These are phyloP conservation scores for Coelastrella sp. DNA, from an alignment of 139 green algal species.

Conservation along the genomic window DNA sequence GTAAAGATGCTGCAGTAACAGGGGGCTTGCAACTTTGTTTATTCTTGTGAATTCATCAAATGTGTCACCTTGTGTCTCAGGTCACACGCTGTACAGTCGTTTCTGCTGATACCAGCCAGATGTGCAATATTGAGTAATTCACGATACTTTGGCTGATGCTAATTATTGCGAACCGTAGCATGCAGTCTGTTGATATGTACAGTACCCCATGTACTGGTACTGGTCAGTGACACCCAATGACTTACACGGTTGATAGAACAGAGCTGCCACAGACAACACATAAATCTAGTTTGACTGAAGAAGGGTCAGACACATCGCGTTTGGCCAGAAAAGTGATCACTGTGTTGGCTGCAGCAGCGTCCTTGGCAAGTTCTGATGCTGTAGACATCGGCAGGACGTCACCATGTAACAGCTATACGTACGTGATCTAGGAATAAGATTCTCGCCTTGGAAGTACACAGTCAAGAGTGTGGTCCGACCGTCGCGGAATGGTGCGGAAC, in stretches of 20 bases:
- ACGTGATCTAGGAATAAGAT: background rate
- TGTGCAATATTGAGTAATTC: too few species aligned
- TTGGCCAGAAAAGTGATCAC: slow-evolving; percentile 2
- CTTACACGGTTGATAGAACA: slow-evolving; percentile 35
- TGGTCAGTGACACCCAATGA: too few species aligned
- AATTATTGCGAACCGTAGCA: too few species aligned
- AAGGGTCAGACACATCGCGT: background rate
- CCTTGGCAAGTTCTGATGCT: background rate
- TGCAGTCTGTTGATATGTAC: too few species aligned
- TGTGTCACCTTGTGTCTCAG: too few species aligned
- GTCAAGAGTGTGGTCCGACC: background rate
- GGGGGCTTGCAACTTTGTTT: too few species aligned
- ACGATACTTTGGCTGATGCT: too few species aligned
- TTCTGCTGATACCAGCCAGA: too few species aligned
- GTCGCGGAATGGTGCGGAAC: background rate
- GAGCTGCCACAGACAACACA: slow-evolving; percentile 40
- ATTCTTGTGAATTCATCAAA: too few species aligned
- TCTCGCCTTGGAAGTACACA: background rate
- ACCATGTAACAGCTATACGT: background rate
- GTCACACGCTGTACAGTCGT: too few species aligned
- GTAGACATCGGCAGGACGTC: background rate
- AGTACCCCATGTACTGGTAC: too few species aligned
- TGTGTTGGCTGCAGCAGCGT: slow-evolving; percentile 16
- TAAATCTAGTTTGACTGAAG: background rate
- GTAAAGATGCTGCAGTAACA: too few species aligned